Base-by-base conservation (phyloP, 163 green algal species). In the Prototheca wickerhamii region DNA sequence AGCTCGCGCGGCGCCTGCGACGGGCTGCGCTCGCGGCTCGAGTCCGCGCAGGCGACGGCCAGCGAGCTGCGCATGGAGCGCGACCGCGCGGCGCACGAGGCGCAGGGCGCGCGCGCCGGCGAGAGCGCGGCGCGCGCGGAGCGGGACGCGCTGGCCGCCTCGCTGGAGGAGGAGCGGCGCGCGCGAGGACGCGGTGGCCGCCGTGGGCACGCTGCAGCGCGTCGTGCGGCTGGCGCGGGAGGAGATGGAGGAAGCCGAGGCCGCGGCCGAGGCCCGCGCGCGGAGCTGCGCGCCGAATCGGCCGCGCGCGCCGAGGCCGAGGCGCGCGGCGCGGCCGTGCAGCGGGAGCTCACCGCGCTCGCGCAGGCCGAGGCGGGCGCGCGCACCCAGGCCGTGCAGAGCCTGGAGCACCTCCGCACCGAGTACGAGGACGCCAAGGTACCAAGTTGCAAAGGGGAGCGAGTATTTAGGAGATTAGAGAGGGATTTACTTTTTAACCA, bases 231-330 rank as follows among this genome's bases (percentile, higher is more conserved):
- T 30, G 28, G 72, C 76, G 28, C 73, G 68, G n/a, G 31, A 65
- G 28, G 76, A 84, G 20, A 82, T 84, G 76, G 57, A 67, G 23
- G 60, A 73, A 30, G 64, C 69, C 5, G 67, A 79, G 54, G 53
- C 62, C 32, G 73, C 69, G 4, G 63, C 70, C 23, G 59, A 75
- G 31, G 49, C 55, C 33, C 51, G 21, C 33, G 52, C 18, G 25
- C 20, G 23, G 59, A 40, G 40, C 37, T 60, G 31, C 26, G 25
- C 2, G 12, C 28, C 37, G 57, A 75, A 54, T 23, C 49, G 63
- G 26, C 21, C 52, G 4, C 26, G 56, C 31, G 51, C 63, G 25
- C 15, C 33, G 58, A 4, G 4, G 58, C 58, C 8, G 23, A 40
- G 20, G 60, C 37, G 4, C 4, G 30, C 44, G 31, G 20, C n/a